Base-by-base conservation (phyloP, 2,329 filamentous ascomycete genomes). In the Phialophora verrucosa region DNA sequence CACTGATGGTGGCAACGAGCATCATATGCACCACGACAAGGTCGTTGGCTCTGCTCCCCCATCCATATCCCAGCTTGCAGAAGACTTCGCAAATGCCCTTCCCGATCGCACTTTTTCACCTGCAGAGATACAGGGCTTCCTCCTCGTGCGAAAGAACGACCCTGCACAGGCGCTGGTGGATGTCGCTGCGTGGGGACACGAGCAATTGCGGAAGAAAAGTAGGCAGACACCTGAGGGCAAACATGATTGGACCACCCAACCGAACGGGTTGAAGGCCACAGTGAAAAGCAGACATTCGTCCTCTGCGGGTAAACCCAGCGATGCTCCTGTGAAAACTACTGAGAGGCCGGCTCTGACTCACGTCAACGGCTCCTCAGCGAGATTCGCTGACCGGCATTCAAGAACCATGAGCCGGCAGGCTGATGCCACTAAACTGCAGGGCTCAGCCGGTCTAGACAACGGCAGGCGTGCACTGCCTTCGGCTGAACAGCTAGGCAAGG, bases 41-140 rank as follows among this genome's bases (percentile, higher is more conserved):
- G 14, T 8, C 27, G 20, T 10, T 17, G 25, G 14, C 25, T 51
- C 49, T 29, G 27, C 10, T 27, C 25, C 11, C 17, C 31, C 56
- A 84, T 12, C 71, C 76, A n/a, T 69, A 70, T 51, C 49, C 25
- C 38, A 59, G 3, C 75, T 85, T 69, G 80, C 82, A 4, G 64
- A 76, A 4, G 69, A 77, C 2, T 86, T 85, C 71, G 79, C 83
- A 1, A 70, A 73, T 1, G 68, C 73, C 29, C 59, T 86, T 4
- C 83, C 83, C 0, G 80, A 83, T 60, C 72, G 76, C 20, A 77
- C 66, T 3, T 83, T 85, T 60, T 82, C 81, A 10, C 83, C 82
- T 0, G 83, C 83, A 1, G 81, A 85, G 73, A 78, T 85, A 23
- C 82, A 85, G 69, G 82, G 80, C 4, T 84, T 82, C 67, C 74